Evolutionary conservation across 1,284 basidiomycete genomes (phyloP), one percentile per base, ranked within the genome.

Genomic region (Puccinia coronata): DNA sequence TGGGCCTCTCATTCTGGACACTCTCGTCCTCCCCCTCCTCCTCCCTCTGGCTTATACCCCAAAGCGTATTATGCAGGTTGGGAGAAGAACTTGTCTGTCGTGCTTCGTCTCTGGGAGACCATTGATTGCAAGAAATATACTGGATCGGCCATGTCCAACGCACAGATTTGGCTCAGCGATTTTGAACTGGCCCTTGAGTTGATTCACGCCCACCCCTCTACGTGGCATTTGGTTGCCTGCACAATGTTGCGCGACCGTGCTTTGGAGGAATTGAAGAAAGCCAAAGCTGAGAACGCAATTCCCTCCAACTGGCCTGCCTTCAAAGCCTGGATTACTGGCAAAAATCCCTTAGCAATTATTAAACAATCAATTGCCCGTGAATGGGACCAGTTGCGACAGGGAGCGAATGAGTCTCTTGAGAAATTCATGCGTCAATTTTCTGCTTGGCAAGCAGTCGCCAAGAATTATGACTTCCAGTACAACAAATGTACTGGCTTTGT

Each of bases 401-500:
- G 9, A 1, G 36, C 34, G 18, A 65, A 39, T 34, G 61, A 65
- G 31, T 20, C 61, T 12, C 20, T 41, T 8, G 20, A 41, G 23
- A 3, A 18, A 3, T 65, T 65, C 20, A 41, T 65, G 36, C 4
- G 31, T 16, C 61, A 23, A 6, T 65, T 65, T 23, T n/a, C 36
- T 25, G 11, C 34, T 20, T 65, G 61, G 61, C 61, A 65, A 41
- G 20, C 14, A 2, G 41, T 41, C 36, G 61, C 61, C 36, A 65
- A 65, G 31, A 65, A 65, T 25, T 65, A 65, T 16, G 61, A n/a
- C 23, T 65, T 65, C n/a, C 61, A 65, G 34, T 65, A 65, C 23
- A 39, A 65, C 18, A 39, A 39, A 16, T 39, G 14, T 14, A 41
- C 61, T n/a, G 36, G 61, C 8, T 65, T 65, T n/a, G 61, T 65